Percentiles rank a stretch among this genome's conserved stretches.
Conservation (phyloP, 176 grass and related monocot genomes). For the Aegilops umbellulata region DNA sequence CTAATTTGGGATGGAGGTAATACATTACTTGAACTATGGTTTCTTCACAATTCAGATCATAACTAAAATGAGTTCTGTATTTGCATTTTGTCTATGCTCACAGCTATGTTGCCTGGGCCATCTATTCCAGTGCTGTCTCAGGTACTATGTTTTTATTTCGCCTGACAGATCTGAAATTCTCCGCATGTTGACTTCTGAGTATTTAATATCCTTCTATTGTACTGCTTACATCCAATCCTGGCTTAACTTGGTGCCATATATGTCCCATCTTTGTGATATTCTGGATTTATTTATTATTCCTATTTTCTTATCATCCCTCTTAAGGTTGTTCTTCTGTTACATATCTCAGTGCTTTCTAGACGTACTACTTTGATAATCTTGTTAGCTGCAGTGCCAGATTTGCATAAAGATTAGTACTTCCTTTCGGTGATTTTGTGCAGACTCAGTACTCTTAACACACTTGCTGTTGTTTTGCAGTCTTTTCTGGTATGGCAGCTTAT, state of each 20-base stretch:
- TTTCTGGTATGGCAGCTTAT: constrained; percentile 96
- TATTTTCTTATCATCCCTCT: background rate
- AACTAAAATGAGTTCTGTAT: background rate
- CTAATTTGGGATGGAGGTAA: too few relatives aligned
- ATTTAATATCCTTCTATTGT: background rate
- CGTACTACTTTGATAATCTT: background rate
- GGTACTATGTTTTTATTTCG: constrained; percentile 42
- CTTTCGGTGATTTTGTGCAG: background rate
- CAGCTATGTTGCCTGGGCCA: constrained; percentile 86
- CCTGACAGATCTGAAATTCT: background rate
- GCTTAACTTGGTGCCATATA: background rate
- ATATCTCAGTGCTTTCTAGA: background rate
- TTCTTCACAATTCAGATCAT: constrained; percentile 3
- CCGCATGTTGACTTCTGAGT: background rate
- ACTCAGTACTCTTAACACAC: background rate
- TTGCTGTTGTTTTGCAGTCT: constrained; percentile 60
- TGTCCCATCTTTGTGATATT: background rate
- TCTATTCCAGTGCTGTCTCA: constrained; percentile 91
- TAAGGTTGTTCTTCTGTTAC: constrained; percentile 8
- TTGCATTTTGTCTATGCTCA: constrained; percentile 15
- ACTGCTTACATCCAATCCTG: background rate
- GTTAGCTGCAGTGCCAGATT: background rate
- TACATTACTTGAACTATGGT: background rate
- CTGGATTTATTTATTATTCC: background rate
- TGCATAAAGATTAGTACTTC: background rate